phyloP scores from a whole-genome alignment of 192 early-diverging fungal species.

The Coemansia sp. region DNA sequence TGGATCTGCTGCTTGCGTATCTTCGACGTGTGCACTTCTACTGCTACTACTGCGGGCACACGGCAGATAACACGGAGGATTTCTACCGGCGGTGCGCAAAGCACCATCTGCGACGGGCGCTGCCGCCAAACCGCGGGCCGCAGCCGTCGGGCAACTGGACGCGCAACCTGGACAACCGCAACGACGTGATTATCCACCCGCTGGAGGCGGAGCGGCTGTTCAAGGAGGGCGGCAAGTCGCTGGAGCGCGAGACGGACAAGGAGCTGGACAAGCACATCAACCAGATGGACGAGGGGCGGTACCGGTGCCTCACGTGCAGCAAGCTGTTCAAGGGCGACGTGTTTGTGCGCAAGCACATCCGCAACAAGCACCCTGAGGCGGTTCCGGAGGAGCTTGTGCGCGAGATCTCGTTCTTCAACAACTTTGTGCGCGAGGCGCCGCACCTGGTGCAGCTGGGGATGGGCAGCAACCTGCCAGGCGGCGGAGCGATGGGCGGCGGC shows the following conservation, averaged over 20 bases:
- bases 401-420: constrained; percentile 82
- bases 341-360: constrained; percentile 94
- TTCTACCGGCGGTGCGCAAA: constrained; percentile 74
- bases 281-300: constrained; percentile 73
- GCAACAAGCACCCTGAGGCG: constrained; percentile 79
- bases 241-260: constrained; percentile 53
- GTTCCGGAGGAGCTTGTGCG: constrained; percentile 58
- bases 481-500: constrained; percentile 14
- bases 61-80: constrained; percentile 82
- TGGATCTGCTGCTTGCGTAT: constrained; percentile 87
- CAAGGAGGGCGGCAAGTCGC: constrained; percentile 53
- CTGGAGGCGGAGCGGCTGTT: constrained; percentile 50
- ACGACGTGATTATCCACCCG: constrained; percentile 58
- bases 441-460: constrained; percentile 62
- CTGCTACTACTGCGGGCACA: constrained; percentile 93
- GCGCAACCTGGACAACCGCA: constrained; percentile 51
- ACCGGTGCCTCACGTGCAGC: constrained; percentile 82
- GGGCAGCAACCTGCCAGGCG: constrained; percentile 25
- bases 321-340: constrained; percentile 94
- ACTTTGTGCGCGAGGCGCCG: constrained; percentile 84
- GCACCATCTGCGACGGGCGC: constrained; percentile 56
- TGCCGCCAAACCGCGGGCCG: constrained; percentile 28
- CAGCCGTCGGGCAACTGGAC: constrained; percentile 51
- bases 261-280: constrained; percentile 48
- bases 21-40: constrained; percentile 88